phyloP scores from a whole-genome alignment of 768 basidiomycete genomes.

The Auriscalpium microsporum region DNA sequence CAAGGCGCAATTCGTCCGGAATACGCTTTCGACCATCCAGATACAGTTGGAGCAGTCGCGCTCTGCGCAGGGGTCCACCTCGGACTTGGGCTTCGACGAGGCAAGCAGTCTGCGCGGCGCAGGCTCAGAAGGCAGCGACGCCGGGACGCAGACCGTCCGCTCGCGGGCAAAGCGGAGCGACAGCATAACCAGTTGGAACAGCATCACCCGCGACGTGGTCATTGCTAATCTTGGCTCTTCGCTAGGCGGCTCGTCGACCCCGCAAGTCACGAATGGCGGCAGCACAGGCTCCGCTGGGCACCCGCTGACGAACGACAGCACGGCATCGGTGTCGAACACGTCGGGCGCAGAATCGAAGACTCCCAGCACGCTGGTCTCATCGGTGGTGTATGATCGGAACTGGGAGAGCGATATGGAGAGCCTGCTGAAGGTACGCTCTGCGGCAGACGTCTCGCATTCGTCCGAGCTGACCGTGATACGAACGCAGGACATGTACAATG shows the following conservation, averaged over 20 bases:
- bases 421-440: slow-evolving; percentile 61
- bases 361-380: slow-evolving; percentile 24
- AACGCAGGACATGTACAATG: slow-evolving; percentile 86
- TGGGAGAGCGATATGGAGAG: slow-evolving; percentile 88
- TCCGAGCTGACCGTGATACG: background rate
- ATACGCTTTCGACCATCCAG: slow-evolving; percentile 83
- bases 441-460: background rate
- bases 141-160: slow-evolving; percentile 22
- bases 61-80: slow-evolving; percentile 40
- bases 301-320: slow-evolving; percentile 47
- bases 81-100: slow-evolving; percentile 63
- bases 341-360: slow-evolving; percentile 32
- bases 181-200: slow-evolving; percentile 81
- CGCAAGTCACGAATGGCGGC: slow-evolving; percentile 1
- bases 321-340: slow-evolving; percentile 44
- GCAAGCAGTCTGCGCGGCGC: slow-evolving; percentile 48
- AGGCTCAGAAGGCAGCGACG: slow-evolving; percentile 51
- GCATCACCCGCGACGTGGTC: slow-evolving; percentile 55
- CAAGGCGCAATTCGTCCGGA: slow-evolving; percentile 81
- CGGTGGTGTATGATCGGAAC: slow-evolving; percentile 46
- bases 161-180: slow-evolving; percentile 67
- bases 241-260: slow-evolving; percentile 4
- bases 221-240: slow-evolving; percentile 20
- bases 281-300: slow-evolving; percentile 3
- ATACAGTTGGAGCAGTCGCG: slow-evolving; percentile 58